Conservation (phyloP, 495 filamentous ascomycete species). For the Clohesyomyces aquaticus region DNA sequence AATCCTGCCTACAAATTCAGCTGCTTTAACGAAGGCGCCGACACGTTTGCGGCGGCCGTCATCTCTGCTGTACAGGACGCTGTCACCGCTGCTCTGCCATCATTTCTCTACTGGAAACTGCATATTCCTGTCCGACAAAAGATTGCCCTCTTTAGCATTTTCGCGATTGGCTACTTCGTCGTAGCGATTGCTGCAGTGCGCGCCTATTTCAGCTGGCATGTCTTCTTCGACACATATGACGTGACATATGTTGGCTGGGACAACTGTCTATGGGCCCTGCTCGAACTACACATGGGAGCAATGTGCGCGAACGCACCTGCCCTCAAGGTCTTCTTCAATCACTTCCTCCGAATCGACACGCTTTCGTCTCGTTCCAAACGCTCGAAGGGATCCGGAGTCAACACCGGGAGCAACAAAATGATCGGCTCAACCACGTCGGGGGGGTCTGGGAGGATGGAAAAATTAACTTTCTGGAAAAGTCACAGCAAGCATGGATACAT, state of each 20-base stretch:
- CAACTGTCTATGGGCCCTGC: slow-evolving; percentile 8
- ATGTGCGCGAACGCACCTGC: slow-evolving; percentile 33
- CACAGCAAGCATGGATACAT: background rate
- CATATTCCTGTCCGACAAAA: slow-evolving; percentile 37
- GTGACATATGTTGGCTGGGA: slow-evolving; percentile 23
- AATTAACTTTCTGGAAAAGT: background rate
- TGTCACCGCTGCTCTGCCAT: slow-evolving; percentile 28
- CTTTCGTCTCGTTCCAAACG: slow-evolving; percentile 19
- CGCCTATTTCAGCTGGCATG: slow-evolving; percentile 8
- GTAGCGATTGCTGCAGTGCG: slow-evolving; percentile 21
- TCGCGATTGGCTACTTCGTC: slow-evolving; percentile 31
- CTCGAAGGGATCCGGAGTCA: background rate
- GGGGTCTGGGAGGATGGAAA: background rate
- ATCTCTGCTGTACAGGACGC: slow-evolving; percentile 36
- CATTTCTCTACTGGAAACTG: slow-evolving; percentile 39
- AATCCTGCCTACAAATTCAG: slow-evolving; percentile 27
- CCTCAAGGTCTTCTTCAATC: slow-evolving; percentile 34
- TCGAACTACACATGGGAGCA: slow-evolving; percentile 26
- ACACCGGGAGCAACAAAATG: background rate
- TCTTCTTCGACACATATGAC: slow-evolving; percentile 33
- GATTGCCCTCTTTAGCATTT: slow-evolving; percentile 31
- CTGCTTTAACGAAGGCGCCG: slow-evolving; percentile 36
- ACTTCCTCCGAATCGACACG: slow-evolving; percentile 19
- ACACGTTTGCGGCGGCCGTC: slow-evolving; percentile 19
- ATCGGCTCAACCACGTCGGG: background rate